These are phyloP conservation scores for Pichia gijzeniarum DNA, from an alignment of 805 yeast species.

Conservation along the genomic window DNA sequence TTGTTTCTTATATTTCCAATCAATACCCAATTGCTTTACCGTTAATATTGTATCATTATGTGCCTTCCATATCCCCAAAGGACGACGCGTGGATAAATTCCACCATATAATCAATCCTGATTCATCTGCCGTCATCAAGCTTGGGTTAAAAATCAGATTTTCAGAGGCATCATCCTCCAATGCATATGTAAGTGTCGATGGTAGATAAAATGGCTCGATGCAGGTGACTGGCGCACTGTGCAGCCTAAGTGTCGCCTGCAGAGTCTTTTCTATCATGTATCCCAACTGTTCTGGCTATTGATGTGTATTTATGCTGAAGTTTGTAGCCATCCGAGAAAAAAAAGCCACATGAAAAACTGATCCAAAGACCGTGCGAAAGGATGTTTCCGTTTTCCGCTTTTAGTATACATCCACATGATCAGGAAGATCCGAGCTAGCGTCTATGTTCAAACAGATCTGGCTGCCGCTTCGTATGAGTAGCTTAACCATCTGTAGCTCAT, in stretches of 20 bases:
- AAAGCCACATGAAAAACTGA: too few relatives aligned
- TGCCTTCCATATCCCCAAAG: slow-evolving; percentile 51
- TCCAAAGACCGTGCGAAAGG: too few relatives aligned
- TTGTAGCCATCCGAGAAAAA: too few relatives aligned
- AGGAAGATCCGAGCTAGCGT: too few relatives aligned
- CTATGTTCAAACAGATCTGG: too few relatives aligned
- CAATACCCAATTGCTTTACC: slow-evolving; percentile 38
- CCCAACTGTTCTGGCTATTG: too few relatives aligned
- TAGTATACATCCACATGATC: too few relatives aligned
- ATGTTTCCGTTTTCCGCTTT: too few relatives aligned
- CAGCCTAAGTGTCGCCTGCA: slow-evolving; percentile 17
- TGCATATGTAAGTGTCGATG: slow-evolving; percentile 6
- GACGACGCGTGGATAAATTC: slow-evolving; percentile 53
- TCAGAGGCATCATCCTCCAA: not conserved
- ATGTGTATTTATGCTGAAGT: too few relatives aligned
- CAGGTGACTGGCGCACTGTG: slow-evolving; percentile 7
- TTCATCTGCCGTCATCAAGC: slow-evolving; percentile 52
- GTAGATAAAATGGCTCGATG: slow-evolving; percentile 9
- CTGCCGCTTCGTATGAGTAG: too few relatives aligned
- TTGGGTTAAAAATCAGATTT: slow-evolving; percentile 27
- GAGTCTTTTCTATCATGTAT: slow-evolving; percentile 26
- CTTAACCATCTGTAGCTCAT: too few relatives aligned
- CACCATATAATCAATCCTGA: slow-evolving; percentile 60
- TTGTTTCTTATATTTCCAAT: slow-evolving; percentile 18
- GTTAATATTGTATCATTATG: slow-evolving; percentile 48